Conservation (phyloP, 2,329 filamentous ascomycete species). For the Zelopaecilomyces penicillatus region DNA sequence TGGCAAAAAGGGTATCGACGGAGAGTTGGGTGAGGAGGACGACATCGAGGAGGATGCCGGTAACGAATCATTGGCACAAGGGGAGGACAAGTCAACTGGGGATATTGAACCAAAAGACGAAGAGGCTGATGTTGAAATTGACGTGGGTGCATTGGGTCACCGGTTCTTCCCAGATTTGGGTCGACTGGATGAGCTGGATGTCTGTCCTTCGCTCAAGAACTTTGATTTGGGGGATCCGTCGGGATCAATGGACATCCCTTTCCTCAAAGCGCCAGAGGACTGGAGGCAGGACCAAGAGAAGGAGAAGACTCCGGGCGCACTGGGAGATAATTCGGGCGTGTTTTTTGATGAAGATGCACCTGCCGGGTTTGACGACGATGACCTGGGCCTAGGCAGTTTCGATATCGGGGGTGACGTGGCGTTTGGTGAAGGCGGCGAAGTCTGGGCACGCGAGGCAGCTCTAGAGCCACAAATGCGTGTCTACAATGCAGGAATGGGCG, state of each 20-base stretch:
- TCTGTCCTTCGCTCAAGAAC: slow-evolving; percentile 89
- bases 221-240: slow-evolving; percentile 86
- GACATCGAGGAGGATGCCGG: slow-evolving; percentile 24
- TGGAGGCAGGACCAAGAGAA: slow-evolving; percentile 66
- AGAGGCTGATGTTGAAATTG: slow-evolving; percentile 54
- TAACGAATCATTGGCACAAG: slow-evolving; percentile 21
- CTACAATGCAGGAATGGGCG: slow-evolving; percentile 57
- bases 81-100: slow-evolving; percentile 36
- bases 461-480: slow-evolving; percentile 79
- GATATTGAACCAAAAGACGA: slow-evolving; percentile 42
- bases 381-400: slow-evolving; percentile 63
- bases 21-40: slow-evolving; percentile 31
- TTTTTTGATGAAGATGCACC: slow-evolving; percentile 83
- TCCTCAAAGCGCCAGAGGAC: slow-evolving; percentile 81
- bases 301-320: slow-evolving; percentile 43
- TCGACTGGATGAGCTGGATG: slow-evolving; percentile 73
- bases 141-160: slow-evolving; percentile 63
- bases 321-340: slow-evolving; percentile 65
- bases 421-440: slow-evolving; percentile 93
- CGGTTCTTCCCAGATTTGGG: slow-evolving; percentile 81
- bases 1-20: slow-evolving; percentile 27
- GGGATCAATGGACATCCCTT: slow-evolving; percentile 80
- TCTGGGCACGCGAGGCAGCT: slow-evolving; percentile 86
- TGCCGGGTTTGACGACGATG: slow-evolving; percentile 64
- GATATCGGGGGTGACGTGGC: slow-evolving; percentile 65